Conservation (phyloP, 2,329 filamentous ascomycete species). For the Aspergillus viridinutans region DNA sequence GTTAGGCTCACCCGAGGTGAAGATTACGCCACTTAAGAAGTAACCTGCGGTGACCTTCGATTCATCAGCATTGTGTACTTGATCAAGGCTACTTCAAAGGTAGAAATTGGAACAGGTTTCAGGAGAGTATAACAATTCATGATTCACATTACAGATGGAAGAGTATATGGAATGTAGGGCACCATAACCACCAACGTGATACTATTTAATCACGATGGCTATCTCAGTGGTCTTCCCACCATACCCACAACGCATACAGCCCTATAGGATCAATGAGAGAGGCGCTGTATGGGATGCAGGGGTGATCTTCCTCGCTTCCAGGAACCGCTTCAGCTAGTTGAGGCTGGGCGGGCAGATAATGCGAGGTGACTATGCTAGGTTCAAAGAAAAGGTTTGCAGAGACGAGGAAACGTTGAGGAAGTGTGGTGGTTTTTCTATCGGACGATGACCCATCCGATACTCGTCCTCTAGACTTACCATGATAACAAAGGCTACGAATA, state of each 20-base stretch:
- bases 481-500: slow-evolving; percentile 68
- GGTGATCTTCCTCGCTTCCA: slow-evolving; percentile 78
- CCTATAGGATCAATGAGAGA: slow-evolving; percentile 59
- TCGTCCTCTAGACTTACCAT: slow-evolving; percentile 62
- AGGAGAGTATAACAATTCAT: slow-evolving; percentile 12
- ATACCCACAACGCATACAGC: slow-evolving; percentile 65
- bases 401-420: slow-evolving; percentile 10
- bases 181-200: slow-evolving; percentile 61
- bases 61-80: slow-evolving; percentile 23
- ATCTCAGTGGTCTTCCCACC: slow-evolving; percentile 73
- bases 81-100: slow-evolving; percentile 19
- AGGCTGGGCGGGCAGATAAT: slow-evolving; percentile 76
- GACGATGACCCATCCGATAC: slow-evolving; percentile 16
- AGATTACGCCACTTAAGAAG: slow-evolving; percentile 28
- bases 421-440: slow-evolving; percentile 6
- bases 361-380: slow-evolving; percentile 48
- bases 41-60: slow-evolving; percentile 41
- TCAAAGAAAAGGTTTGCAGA: slow-evolving; percentile 18
- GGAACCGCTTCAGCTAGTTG: slow-evolving; percentile 74
- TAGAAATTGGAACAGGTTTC: slow-evolving; percentile 5
- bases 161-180: slow-evolving; percentile 55
- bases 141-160: slow-evolving; percentile 18
- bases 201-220: slow-evolving; percentile 51
- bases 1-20: slow-evolving; percentile 35
- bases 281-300: slow-evolving; percentile 57